Evolutionary conservation across 345 rosid species (phyloP).

Genomic region (Dovyalis caffra): DNA sequence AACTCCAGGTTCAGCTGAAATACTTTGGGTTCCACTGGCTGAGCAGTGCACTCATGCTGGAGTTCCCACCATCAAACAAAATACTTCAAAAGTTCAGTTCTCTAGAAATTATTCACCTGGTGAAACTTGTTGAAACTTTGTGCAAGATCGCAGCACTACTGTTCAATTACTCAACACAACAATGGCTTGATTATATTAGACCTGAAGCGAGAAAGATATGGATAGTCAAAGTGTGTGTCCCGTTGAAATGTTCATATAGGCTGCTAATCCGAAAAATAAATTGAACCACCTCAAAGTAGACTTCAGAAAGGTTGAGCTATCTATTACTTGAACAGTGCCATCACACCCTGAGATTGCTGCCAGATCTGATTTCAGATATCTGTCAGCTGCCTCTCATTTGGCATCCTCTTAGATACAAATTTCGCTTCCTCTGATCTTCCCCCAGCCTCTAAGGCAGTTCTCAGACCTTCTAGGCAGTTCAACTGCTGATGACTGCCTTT

Average conservation of each 20-base stretch:
- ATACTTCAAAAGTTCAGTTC: neutral
- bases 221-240: no score
- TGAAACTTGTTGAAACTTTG: no score
- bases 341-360: neutral
- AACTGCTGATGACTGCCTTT: conserved; percentile 47
- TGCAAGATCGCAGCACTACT: neutral
- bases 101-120: neutral
- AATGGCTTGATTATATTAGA: neutral
- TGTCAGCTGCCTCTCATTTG: conserved; percentile 4
- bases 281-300: no score
- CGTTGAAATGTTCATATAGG: no score
- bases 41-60: neutral
- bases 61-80: neutral
- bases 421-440: conserved; percentile 52
- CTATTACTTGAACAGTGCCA: neutral
- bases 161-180: neutral
- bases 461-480: conserved; percentile 52
- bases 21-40: neutral
- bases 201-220: neutral
- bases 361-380: neutral
- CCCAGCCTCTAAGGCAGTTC: conserved; percentile 47
- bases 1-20: neutral
- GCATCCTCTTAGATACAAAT: conserved; percentile 64
- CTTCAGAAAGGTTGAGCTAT: neutral
- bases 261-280: no score